Percentiles rank a stretch among this genome's conserved stretches.
These are phyloP conservation scores for Fusarium sp. DNA, from an alignment of 2,329 filamentous ascomycete genomes.

Conservation along the genomic window DNA sequence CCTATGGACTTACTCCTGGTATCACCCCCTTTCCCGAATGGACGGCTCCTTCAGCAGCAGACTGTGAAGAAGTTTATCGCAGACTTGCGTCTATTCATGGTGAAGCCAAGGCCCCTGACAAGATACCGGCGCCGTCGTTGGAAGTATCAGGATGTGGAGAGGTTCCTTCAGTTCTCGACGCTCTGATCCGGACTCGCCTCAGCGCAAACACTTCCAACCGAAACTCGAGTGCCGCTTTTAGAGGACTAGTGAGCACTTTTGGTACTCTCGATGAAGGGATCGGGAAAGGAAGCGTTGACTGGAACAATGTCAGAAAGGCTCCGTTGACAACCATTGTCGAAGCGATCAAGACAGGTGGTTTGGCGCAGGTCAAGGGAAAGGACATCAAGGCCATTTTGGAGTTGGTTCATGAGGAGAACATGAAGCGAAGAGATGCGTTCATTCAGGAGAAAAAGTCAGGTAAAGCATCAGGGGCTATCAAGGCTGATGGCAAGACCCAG, in stretches of 20 bases:
- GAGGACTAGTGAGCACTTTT: constrained; percentile 38
- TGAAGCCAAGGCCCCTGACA: constrained; percentile 37
- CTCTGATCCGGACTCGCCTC: constrained; percentile 40
- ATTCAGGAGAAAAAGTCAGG: constrained; percentile 36
- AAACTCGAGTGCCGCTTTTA: constrained; percentile 43
- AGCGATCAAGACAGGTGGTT: constrained; percentile 67
- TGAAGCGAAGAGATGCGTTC: constrained; percentile 36
- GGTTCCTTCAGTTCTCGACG: constrained; percentile 41
- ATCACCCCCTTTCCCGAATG: constrained; percentile 43
- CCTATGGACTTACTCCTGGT: constrained; percentile 42
- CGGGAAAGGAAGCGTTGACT: constrained; percentile 42
- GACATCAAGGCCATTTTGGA: constrained; percentile 43
- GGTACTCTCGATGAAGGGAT: constrained; percentile 38
- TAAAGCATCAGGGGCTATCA: constrained; percentile 18
- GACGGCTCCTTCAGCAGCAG: constrained; percentile 31
- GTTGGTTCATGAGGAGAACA: constrained; percentile 41
- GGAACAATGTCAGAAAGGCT: constrained; percentile 40
- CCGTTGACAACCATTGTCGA: constrained; percentile 61
- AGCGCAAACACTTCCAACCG: constrained; percentile 42
- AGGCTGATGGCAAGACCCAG: constrained; percentile 37
- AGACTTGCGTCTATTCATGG: constrained; percentile 38
- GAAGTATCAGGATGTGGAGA: constrained; percentile 43
- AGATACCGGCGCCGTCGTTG: constrained; percentile 42
- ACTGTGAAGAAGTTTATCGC: constrained; percentile 39
- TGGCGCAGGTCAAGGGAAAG: constrained; percentile 41